Evolutionary conservation across 352 stramenopile species (phyloP), one percentile per base, ranked within the genome.

Genomic region (Globisporangium lucens): DNA sequence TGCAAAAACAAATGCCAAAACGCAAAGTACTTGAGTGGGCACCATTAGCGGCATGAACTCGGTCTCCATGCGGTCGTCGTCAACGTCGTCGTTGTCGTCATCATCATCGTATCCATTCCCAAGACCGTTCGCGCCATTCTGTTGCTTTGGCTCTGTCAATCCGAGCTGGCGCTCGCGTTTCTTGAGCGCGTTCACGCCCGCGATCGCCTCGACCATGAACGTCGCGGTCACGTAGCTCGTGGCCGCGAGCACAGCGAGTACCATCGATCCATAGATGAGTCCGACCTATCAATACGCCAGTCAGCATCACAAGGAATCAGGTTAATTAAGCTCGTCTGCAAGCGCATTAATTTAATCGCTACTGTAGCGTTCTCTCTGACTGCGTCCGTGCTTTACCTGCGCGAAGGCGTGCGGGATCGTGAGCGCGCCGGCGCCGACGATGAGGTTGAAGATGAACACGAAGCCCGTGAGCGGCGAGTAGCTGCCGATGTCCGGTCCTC

Each of bases 401-500:
- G 80, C 86, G 71, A 96, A 96, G 22, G 88, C 83, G 65, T 90
- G 88, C 33, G 88, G 88, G 61, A 96, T 96, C 17, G 87, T 96
- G 61, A 96, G 85, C 63, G 87, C 89, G 41, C 89, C 89, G 35
- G 89, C 87, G 57, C 87, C 89, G 33, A 96, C 89, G 66, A 96
- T 94, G 68, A 95, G 87, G 75, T 96, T 96, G 75, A 96, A 95
- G 74, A 96, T 90, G 77, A 96, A 96, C n/a, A 96, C 78, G 68
- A 96, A 96, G 75, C 87, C 89, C 69, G 89, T 96, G 57, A 89
- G 73, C 67, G 87, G 86, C 71, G 88, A 93, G 75, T 95, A 95
- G 75, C 81, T 91, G 17, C 85, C 83, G 58, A 82, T 80, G 65
- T 58, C 76, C 6, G 70, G 74, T 60, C 76, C 78, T n/a, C 66